Conservation (phyloP, 2,329 filamentous ascomycete species). For the Aspergillus luchuensis region DNA sequence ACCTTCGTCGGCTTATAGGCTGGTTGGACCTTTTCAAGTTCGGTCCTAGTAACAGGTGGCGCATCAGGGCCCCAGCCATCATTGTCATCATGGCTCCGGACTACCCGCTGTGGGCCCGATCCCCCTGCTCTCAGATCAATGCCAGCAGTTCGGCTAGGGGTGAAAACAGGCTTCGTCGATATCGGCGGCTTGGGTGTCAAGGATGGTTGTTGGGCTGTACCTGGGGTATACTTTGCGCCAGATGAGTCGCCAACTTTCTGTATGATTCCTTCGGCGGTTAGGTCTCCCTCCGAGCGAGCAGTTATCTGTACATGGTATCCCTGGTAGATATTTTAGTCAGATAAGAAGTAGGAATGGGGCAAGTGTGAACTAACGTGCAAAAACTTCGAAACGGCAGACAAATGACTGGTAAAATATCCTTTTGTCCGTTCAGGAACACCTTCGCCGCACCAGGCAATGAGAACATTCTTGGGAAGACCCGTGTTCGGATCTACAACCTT, state of each 20-base stretch:
- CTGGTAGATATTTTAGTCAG: conserved; percentile 34
- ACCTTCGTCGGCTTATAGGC: conserved; percentile 96
- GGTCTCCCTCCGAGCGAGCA: conserved; percentile 84
- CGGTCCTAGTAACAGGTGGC: conserved; percentile 80
- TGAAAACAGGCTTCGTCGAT: conserved; percentile 89
- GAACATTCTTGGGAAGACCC: conserved; percentile 81
- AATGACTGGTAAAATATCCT: conserved; percentile 96
- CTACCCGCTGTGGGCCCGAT: conserved; percentile 50
- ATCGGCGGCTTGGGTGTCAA: conserved; percentile 66
- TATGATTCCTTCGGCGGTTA: conserved; percentile 83
- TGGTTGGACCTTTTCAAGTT: conserved; percentile 87
- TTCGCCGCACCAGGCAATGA: conserved; percentile 96
- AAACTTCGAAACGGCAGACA: conserved; percentile 84
- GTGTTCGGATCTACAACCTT: conserved; percentile 97
- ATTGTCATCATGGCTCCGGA: conserved; percentile 61
- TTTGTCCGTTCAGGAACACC: conserved; percentile 98
- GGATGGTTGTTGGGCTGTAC: conserved; percentile 57
- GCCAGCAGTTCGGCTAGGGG: conserved; percentile 66
- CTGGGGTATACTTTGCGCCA: conserved; percentile 86
- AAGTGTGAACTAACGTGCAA: conserved; percentile 63
- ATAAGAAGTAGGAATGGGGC: not conserved
- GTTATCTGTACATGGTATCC: conserved; percentile 98
- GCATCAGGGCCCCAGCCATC: conserved; percentile 97
- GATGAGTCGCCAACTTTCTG: conserved; percentile 94
- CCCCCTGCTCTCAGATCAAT: conserved; percentile 68